Evolutionary conservation across 805 yeast species (phyloP), one percentile per base, ranked within the genome.

Genomic region (Schizosaccharomyces octosporus): DNA sequence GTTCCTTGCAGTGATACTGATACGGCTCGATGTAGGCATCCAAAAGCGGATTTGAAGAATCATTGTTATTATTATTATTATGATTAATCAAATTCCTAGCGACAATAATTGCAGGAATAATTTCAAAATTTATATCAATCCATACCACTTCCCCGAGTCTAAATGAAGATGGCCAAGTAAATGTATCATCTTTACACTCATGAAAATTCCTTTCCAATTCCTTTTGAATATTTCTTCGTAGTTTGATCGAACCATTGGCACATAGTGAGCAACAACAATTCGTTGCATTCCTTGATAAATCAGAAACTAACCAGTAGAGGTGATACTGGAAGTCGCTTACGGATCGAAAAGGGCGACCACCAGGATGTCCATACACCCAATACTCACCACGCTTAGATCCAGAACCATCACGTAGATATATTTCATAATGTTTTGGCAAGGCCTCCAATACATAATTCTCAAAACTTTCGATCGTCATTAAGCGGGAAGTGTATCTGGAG

Each of bases 341-440:
- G 4, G 63, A 59, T n/a, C 63, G 63, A 59, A 55, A 64, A 24
- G 60, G 59, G 19, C 55, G 57, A 5, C 66, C 66, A 1, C 66
- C 61, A 3, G 66, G 66, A 54, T 64, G 66, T 39, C 66, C 66
- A 48, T 36, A 64, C 13, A 64, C 21, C 31, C 48, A 57, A 11
- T 29, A 36, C 27, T 57, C 60, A 21, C 59, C 60, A 55, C 59
- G 59, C 27, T 51, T 51, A 5, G 36, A 24, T 5, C 19, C n/a
- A 17, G 17, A 17, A 29, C 27, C 21, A 24, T 51, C 36, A 6
- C 36, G 31, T 29, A 9, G 36, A n/a, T 24, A 51, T 9, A 51
- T 24, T 39, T 51, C n/a, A 29, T 51, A 51, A 29, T 51, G 21
- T 9, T 21, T 21, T 17, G 57, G 57, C 15, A 51, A 29, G 11